Percentiles rank a stretch among this genome's conserved stretches.
Evolutionary conservation across 2,329 filamentous ascomycete species (phyloP).

Genomic region (Boeremia exigua): DNA sequence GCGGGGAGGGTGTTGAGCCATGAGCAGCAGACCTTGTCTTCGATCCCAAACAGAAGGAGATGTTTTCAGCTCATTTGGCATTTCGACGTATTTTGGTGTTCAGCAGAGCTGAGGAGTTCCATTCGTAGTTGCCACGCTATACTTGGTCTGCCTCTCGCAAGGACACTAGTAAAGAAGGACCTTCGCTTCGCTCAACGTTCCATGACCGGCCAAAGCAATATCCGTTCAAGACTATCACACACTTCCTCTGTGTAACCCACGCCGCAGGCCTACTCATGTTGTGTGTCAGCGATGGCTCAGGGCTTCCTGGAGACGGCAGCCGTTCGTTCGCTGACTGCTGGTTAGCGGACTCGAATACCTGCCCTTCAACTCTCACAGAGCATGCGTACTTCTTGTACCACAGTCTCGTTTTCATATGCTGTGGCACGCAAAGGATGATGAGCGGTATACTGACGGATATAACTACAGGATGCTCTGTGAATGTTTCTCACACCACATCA

Average conservation of each 20-base stretch:
- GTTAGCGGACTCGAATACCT: constrained; percentile 24
- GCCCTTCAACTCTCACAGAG: constrained; percentile 32
- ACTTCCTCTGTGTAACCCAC: constrained; percentile 35
- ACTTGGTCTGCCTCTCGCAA: not conserved
- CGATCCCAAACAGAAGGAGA: constrained; percentile 20
- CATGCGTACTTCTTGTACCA: constrained; percentile 40
- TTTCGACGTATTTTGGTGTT: not conserved
- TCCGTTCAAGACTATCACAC: constrained; percentile 24
- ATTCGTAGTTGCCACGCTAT: constrained; percentile 6
- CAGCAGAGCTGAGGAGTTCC: constrained; percentile 2
- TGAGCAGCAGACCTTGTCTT: constrained; percentile 23
- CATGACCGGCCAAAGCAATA: constrained; percentile 27
- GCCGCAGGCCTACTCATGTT: constrained; percentile 36
- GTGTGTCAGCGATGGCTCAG: constrained; percentile 34
- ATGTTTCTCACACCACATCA: constrained; percentile 17
- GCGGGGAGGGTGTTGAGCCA: constrained; percentile 34
- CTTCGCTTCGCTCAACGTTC: constrained; percentile 7
- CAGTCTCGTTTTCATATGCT: constrained; percentile 33
- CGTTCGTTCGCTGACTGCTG: constrained; percentile 33
- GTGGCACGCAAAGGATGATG: constrained; percentile 40
- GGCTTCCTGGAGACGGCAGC: constrained; percentile 23
- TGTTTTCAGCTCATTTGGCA: constrained; percentile 20
- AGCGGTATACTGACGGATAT: constrained; percentile 40
- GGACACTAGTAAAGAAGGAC: not conserved
- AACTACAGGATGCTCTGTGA: constrained; percentile 30